Base-by-base conservation (phyloP, 176 grass and related monocot genomes). In the Eragrostis nindensis region DNA sequence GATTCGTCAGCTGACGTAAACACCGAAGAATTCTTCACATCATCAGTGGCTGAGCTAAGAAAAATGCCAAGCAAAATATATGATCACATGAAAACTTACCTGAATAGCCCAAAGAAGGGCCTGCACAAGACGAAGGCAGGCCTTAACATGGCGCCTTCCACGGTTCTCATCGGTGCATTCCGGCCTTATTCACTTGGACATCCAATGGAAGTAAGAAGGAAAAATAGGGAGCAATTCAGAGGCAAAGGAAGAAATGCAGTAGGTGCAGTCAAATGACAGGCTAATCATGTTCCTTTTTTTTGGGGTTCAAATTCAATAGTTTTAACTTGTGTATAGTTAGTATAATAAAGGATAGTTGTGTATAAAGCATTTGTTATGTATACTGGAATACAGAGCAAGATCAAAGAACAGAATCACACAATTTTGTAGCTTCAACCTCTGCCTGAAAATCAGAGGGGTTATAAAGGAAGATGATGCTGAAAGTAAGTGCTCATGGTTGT, bases 151-250 rank as follows among this genome's bases (percentile, higher is more conserved):
- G 68, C 90, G 6, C 80, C 88, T 70, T 84, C 88, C 59, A 75
- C 52, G 1, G 70, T 95, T 82, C 82, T 95, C 68, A 92, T 95
- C 25, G 92, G 92, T 26, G 86, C 90, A 17, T 91, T 95, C 59
- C 75, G 78, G 14, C 92, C 90, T 3, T 98, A 90, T 42, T 87
- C 82, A 18, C 75, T 89, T 38, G 86, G 88, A 15, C 89, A 87
- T 64, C 76, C 84, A 26, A 87, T 87, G 84, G 77, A 94, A 63
- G 80, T 89, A 41, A 82, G 77, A 75, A 90, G 84, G 71, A 97
- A 94, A 57, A 87, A 62, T 4, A 95, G 78, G 79, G 75, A 86
- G 6, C 71, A 95, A 32, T 71, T 82, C 12, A 89, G 86, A 90
- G 50, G 72, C 21, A 94, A 86, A 83, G 76, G 72, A 71, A 89